Evolutionary conservation across 352 stramenopile species (phyloP).

Genomic region (Peronospora belbahrii): DNA sequence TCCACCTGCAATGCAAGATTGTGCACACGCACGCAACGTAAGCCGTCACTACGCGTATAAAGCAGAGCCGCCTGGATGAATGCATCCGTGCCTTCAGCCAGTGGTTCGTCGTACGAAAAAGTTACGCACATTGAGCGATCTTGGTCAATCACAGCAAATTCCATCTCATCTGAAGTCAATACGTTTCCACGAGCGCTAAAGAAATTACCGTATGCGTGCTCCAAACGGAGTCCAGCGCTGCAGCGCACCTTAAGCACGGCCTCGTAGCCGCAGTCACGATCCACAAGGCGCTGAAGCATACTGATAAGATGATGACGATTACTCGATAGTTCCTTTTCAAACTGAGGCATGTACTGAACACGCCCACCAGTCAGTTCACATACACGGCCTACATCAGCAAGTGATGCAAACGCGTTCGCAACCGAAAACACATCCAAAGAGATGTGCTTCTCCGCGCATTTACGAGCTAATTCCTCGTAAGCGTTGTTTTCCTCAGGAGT

Average conservation of each 20-base stretch:
- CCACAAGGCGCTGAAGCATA: slow-evolving; percentile 60
- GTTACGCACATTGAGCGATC: slow-evolving; percentile 81
- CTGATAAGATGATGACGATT: slow-evolving; percentile 74
- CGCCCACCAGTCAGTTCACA: slow-evolving; percentile 81
- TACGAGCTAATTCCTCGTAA: slow-evolving; percentile 58
- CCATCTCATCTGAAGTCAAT: slow-evolving; percentile 76
- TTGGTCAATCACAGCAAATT: slow-evolving; percentile 83
- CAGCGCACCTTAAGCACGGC: slow-evolving; percentile 86
- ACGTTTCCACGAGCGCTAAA: slow-evolving; percentile 53
- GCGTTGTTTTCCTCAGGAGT: slow-evolving; percentile 57
- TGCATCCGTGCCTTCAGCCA: slow-evolving; percentile 61
- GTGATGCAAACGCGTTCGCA: slow-evolving; percentile 74
- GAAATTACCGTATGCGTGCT: slow-evolving; percentile 82
- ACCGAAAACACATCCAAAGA: slow-evolving; percentile 83
- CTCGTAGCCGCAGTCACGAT: slow-evolving; percentile 76
- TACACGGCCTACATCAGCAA: slow-evolving; percentile 71
- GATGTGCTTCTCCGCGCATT: slow-evolving; percentile 73
- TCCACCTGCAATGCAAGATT: slow-evolving; percentile 81
- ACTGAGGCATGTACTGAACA: slow-evolving; percentile 82
- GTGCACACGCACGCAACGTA: slow-evolving; percentile 88
- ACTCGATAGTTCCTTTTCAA: slow-evolving; percentile 78
- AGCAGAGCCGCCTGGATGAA: slow-evolving; percentile 87
- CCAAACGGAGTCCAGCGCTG: slow-evolving; percentile 74
- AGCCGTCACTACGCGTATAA: slow-evolving; percentile 79
- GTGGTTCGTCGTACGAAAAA: slow-evolving; percentile 82